phyloP scores from a whole-genome alignment of 306 rosid species.

The Mucuna pruriens region DNA sequence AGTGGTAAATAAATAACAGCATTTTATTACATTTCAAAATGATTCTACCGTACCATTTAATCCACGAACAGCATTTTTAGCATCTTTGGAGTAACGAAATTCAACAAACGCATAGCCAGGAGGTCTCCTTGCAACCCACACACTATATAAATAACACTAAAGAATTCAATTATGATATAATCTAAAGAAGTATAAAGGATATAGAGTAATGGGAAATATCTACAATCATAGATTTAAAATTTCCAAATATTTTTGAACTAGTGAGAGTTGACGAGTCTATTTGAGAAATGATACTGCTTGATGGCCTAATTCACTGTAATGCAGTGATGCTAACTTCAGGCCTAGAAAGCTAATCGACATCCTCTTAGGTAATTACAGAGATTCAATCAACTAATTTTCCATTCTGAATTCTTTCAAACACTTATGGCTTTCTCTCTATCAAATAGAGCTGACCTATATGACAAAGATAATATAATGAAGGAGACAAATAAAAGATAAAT shows the following conservation, averaged over 20 bases:
- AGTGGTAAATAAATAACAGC: neutral
- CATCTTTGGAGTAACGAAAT: slow-evolving; percentile 85
- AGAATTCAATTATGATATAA: neutral
- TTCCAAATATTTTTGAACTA: neutral
- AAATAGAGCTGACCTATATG: neutral
- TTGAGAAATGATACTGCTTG: neutral
- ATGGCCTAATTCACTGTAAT: neutral
- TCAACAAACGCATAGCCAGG: slow-evolving; percentile 97
- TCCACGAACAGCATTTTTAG: slow-evolving; percentile 87
- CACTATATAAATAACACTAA: slow-evolving; percentile 52
- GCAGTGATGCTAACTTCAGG: neutral
- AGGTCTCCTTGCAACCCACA: slow-evolving; percentile 97
- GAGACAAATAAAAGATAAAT: neutral
- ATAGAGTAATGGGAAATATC: neutral
- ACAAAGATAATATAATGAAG: neutral
- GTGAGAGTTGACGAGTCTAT: neutral
- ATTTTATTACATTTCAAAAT: slow-evolving; percentile 10
- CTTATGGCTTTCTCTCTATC: neutral
- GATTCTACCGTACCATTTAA: slow-evolving; percentile 70
- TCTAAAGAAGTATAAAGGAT: neutral
- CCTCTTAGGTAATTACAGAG: too few relatives aligned
- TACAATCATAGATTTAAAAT: slow-evolving; percentile 1
- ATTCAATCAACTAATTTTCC: too few relatives aligned
- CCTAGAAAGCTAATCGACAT: too few relatives aligned
- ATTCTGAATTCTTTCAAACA: too few relatives aligned